Evolutionary conservation across 2,329 filamentous ascomycete genomes (phyloP).

Genomic region (Sporothrix phasma): DNA sequence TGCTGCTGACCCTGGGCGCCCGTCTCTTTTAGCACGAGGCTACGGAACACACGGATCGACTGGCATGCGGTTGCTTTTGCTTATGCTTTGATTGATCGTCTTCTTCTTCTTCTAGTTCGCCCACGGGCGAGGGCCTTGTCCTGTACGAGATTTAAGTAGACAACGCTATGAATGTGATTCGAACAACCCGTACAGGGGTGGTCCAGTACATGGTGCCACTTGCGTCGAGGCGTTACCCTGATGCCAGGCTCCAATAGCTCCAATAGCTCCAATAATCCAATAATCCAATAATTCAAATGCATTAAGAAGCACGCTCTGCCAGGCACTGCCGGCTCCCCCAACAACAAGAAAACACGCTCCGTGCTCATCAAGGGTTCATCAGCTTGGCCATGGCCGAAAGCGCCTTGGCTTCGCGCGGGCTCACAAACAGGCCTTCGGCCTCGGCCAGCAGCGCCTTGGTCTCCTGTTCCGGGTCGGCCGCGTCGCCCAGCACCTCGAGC

Average conservation of each 20-base stretch:
- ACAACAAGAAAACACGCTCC: too few relatives aligned
- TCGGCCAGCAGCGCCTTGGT: slow-evolving; percentile 62
- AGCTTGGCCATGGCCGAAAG: not conserved
- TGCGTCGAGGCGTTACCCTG: too few relatives aligned
- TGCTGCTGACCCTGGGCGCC: not conserved
- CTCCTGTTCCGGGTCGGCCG: slow-evolving; percentile 38
- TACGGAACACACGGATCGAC: too few relatives aligned
- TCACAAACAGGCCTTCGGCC: slow-evolving; percentile 78
- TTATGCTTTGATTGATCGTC: not conserved
- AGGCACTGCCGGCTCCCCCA: too few relatives aligned
- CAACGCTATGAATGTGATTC: not conserved
- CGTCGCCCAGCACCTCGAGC: slow-evolving; percentile 63
- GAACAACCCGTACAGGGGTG: too few relatives aligned
- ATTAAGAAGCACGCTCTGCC: too few relatives aligned
- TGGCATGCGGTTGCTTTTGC: too few relatives aligned
- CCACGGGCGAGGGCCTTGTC: not conserved
- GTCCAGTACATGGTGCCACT: too few relatives aligned
- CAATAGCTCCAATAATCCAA: too few relatives aligned
- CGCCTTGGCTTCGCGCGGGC: slow-evolving; percentile 41
- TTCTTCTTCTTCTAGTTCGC: not conserved
- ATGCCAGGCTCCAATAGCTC: too few relatives aligned
- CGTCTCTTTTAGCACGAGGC: not conserved
- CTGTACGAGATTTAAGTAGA: not conserved
- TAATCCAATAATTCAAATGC: too few relatives aligned
- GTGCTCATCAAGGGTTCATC: not conserved